Conservation (phyloP, 2,329 filamentous ascomycete species). For the Rugonectria rugulosa region DNA sequence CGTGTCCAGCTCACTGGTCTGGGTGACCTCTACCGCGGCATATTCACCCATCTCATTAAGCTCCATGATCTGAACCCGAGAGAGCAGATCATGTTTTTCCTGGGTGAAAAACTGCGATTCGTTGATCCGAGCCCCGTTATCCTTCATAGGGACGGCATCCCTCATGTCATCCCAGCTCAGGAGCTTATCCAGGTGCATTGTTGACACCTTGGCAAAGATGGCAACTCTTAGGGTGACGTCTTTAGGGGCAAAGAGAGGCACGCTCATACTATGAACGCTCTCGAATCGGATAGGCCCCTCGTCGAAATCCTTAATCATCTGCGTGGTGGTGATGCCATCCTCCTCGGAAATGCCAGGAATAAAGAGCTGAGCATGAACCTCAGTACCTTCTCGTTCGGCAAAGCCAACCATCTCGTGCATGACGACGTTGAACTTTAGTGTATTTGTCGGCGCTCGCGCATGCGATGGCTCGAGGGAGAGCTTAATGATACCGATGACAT, state of each 20-base stretch:
- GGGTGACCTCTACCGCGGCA: constrained; percentile 89
- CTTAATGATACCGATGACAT: constrained; percentile 88
- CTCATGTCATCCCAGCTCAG: constrained; percentile 99
- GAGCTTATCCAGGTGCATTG: constrained; percentile 95
- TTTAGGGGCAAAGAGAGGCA: constrained; percentile 76
- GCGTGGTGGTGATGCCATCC: constrained; percentile 91
- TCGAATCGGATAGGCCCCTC: constrained; percentile 93
- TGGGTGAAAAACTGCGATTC: constrained; percentile 94
- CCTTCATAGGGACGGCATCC: constrained; percentile 71
- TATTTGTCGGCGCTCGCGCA: constrained; percentile 88
- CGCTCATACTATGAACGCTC: constrained; percentile 97
- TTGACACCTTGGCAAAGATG: constrained; percentile 88
- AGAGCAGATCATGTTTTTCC: constrained; percentile 92
- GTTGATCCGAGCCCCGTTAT: constrained; percentile 74
- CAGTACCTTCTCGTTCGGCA: constrained; percentile 91
- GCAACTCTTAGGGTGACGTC: constrained; percentile 83
- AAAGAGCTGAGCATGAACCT: constrained; percentile 97
- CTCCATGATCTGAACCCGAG: constrained; percentile 87
- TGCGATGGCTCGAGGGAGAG: constrained; percentile 93
- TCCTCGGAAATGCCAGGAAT: constrained; percentile 89
- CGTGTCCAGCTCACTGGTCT: constrained; percentile 82
- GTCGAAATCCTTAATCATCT: constrained; percentile 93
- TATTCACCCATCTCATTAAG: constrained; percentile 92
- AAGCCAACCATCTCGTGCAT: constrained; percentile 97
- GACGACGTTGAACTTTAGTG: constrained; percentile 96